phyloP scores from a whole-genome alignment of 2,329 filamentous ascomycete species.

The Fusarium oxysporum region DNA sequence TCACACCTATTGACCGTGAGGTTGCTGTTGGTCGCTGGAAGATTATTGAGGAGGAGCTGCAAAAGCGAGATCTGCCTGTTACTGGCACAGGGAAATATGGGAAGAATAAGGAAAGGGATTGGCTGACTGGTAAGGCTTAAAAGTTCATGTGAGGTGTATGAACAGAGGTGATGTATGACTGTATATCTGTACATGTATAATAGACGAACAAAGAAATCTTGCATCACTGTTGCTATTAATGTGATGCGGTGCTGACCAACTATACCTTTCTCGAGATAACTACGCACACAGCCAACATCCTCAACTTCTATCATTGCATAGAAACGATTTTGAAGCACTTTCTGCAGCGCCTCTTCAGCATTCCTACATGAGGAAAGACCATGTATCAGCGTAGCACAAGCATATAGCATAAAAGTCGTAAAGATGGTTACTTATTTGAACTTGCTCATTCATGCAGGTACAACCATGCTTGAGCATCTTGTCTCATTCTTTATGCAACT shows the following conservation, averaged over 20 bases:
- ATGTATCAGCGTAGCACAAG: background rate
- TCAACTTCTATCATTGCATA: background rate
- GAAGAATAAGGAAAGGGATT: conserved; percentile 58
- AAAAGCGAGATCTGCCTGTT: conserved; percentile 69
- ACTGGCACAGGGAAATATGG: conserved; percentile 57
- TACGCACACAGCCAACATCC: background rate
- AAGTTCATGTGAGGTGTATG: conserved; percentile 22
- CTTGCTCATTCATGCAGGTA: conserved; percentile 1
- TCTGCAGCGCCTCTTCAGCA: background rate
- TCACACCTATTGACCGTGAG: conserved; percentile 79
- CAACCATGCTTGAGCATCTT: background rate
- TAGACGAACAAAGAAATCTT: conserved; percentile 43
- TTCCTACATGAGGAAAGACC: background rate
- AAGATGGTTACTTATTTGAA: background rate
- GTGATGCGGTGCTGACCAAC: background rate
- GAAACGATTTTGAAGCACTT: background rate
- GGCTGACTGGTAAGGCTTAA: conserved; percentile 55
- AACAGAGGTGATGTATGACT: conserved; percentile 39
- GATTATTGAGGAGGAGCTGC: conserved; percentile 78
- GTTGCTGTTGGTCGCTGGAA: conserved; percentile 80
- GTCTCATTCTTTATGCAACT: background rate
- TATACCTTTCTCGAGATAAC: background rate
- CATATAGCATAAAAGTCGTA: background rate
- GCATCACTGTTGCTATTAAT: conserved; percentile 12
- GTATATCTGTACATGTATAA: conserved; percentile 50